Evolutionary conservation across 169 alveolate genomes (phyloP).

Genomic region (Cystoisospora suis): DNA sequence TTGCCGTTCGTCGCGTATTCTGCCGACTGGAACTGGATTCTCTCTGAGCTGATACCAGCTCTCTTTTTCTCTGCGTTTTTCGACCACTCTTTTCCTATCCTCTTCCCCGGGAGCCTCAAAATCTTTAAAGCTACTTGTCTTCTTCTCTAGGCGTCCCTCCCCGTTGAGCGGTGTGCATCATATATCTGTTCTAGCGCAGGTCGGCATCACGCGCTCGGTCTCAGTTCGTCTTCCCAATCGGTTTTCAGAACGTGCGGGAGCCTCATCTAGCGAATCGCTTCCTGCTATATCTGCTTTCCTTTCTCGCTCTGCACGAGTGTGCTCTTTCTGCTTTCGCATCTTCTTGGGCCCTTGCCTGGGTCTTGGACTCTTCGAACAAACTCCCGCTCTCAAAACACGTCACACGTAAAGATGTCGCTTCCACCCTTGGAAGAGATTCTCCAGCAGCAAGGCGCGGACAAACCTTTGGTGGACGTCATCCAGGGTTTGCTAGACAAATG

Average conservation of each 20-base stretch:
- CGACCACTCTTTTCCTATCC: neutral
- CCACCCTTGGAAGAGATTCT: neutral
- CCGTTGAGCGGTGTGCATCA: neutral
- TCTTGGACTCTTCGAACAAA: neutral
- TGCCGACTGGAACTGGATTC: neutral
- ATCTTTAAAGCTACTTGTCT: neutral
- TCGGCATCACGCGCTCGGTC: neutral
- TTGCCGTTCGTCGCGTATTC: neutral
- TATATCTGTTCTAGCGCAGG: neutral
- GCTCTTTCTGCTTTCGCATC: neutral
- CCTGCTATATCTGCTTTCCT: neutral
- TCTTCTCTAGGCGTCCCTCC: neutral
- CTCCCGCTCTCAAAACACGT: no score
- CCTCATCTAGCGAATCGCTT: neutral
- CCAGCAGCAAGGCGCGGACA: conserved; percentile 1
- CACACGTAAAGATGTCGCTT: no score
- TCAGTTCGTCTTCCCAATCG: no score
- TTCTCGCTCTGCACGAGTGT: neutral
- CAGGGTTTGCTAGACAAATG: neutral
- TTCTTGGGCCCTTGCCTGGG: neutral
- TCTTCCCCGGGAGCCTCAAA: neutral
- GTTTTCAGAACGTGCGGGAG: no score
- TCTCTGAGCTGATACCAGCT: neutral
- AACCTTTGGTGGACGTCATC: neutral
- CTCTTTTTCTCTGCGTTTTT: neutral